A percentile compares a stretch with the other conserved stretches of the same genome.
phyloP scores from a whole-genome alignment of 805 yeast species.

The Candida verbasci region DNA sequence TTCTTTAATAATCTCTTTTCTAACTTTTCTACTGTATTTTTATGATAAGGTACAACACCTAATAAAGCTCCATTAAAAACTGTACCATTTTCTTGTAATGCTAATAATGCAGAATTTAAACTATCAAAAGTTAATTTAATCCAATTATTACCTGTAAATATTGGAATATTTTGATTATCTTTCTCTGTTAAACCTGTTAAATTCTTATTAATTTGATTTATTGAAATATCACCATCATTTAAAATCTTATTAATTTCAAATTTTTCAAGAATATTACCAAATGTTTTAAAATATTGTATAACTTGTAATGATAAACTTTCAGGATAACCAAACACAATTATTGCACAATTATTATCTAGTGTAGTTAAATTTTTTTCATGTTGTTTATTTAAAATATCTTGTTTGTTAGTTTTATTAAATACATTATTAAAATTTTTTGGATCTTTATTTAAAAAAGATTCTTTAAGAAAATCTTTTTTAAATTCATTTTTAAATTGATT shows the following conservation, averaged over 20 bases:
- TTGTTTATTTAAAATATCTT: background rate
- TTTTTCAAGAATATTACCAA: constrained; percentile 77
- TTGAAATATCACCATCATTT: no score
- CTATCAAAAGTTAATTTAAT: constrained; percentile 81
- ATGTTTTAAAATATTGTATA: constrained; percentile 68
- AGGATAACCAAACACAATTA: constrained; percentile 85
- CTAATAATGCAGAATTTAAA: constrained; percentile 71
- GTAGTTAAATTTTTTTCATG: constrained; percentile 20
- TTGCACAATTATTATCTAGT: constrained; percentile 57
- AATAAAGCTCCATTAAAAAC: constrained; percentile 60
- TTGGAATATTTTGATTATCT: constrained; percentile 42
- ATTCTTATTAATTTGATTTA: background rate
- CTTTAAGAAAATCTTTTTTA: constrained; percentile 31
- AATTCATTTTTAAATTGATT: constrained; percentile 21
- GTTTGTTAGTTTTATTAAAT: constrained; percentile 24
- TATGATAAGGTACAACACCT: constrained; percentile 69
- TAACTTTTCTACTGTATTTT: constrained; percentile 56
- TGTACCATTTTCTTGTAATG: constrained; percentile 78
- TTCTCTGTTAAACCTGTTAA: constrained; percentile 4
- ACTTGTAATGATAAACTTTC: constrained; percentile 66
- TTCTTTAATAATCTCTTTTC: constrained; percentile 39
- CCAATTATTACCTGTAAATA: constrained; percentile 86
- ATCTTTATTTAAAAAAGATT: constrained; percentile 41
- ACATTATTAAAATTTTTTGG: constrained; percentile 44
- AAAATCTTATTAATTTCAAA: no score